Evolutionary conservation across 805 yeast species (phyloP), one percentile per base, ranked within the genome.

Genomic region (Barnettozyma vustinii): DNA sequence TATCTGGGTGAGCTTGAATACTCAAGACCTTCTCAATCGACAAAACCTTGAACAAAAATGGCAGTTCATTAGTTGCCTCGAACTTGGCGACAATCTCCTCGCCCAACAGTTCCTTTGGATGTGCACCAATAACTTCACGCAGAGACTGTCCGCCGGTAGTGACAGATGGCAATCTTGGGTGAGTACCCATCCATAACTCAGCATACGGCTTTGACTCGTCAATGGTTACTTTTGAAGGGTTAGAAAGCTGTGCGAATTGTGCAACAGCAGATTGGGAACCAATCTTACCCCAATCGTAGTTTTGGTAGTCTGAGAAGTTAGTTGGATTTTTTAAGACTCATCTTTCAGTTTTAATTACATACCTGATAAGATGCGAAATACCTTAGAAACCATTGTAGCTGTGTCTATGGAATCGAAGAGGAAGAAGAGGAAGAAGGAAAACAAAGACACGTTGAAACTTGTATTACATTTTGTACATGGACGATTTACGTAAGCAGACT

Each of bases 171-270:
- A 86, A 90, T 42, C 86, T 86, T 46, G 96, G 92, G 65, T 94
- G 99, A 23, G 98, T 90, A 37, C 99, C 99, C 99, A 94, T 94
- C 99, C 99, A 94, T 57, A 94, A 74, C 68, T 94, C 99, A 16
- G 99, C 99, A 63, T 94, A 94, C 10, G 99, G 98, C 62, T 82
- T 80, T 36, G 74, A 46, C 59, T 84, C 91, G 56, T 86, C 88
- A 48, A 90, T 77, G 18, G 61, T 62, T 47, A 87, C 72, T 12
- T 57, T 40, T 9, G 64, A 56, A 2, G 87, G 77, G 67, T 86
- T 83, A 40, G 95, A 81, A 45, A 74, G 72, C 36, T 83, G 74
- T 40, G 96, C 95, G 64, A 81, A 92, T 64, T 77, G 83, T 5
- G 99, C 99, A 45, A 91, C 99, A 8, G 96, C 85, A 18, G 96